Conservation (phyloP, 1,284 basidiomycete genomes). For the Tilletia setariae region DNA sequence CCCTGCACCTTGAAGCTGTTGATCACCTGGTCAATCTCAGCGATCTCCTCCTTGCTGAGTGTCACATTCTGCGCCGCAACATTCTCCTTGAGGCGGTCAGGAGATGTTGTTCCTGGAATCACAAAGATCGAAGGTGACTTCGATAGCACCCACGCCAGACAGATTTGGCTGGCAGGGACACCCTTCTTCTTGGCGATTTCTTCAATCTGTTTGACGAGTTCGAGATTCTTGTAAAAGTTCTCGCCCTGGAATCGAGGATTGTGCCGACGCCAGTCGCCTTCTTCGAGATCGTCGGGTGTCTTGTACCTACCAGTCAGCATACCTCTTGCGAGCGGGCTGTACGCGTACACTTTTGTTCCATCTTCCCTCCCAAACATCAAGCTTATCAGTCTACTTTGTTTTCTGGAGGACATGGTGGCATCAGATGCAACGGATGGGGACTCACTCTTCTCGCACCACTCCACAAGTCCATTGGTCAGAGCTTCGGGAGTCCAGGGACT, state of each 20-base stretch:
- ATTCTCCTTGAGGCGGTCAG: slow-evolving; percentile 33
- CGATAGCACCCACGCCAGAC: slow-evolving; percentile 28
- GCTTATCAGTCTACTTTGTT: neutral
- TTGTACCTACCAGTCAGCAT: slow-evolving; percentile 37
- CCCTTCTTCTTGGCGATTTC: slow-evolving; percentile 38
- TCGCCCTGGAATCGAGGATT: slow-evolving; percentile 39
- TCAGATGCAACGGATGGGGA: too few species aligned
- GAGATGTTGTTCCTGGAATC: slow-evolving; percentile 24
- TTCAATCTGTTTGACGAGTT: slow-evolving; percentile 31
- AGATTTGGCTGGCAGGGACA: slow-evolving; percentile 35
- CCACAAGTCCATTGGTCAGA: slow-evolving; percentile 37
- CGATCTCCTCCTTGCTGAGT: slow-evolving; percentile 27
- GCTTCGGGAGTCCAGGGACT: slow-evolving; percentile 51
- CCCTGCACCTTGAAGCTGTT: slow-evolving; percentile 40
- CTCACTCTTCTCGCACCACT: slow-evolving; percentile 30
- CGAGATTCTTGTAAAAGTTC: slow-evolving; percentile 40
- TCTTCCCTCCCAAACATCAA: slow-evolving; percentile 3
- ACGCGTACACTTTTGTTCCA: slow-evolving; percentile 31
- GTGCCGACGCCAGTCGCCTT: slow-evolving; percentile 32
- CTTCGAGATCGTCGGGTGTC: slow-evolving; percentile 27
- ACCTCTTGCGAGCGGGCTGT: slow-evolving; percentile 35
- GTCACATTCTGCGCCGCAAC: slow-evolving; percentile 28
- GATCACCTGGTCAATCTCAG: slow-evolving; percentile 35
- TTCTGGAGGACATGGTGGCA: neutral
- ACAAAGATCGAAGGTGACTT: slow-evolving; percentile 22